These are phyloP conservation scores for Pascua guehoae DNA, from an alignment of 1,284 basidiomycete genomes.

Conservation along the genomic window DNA sequence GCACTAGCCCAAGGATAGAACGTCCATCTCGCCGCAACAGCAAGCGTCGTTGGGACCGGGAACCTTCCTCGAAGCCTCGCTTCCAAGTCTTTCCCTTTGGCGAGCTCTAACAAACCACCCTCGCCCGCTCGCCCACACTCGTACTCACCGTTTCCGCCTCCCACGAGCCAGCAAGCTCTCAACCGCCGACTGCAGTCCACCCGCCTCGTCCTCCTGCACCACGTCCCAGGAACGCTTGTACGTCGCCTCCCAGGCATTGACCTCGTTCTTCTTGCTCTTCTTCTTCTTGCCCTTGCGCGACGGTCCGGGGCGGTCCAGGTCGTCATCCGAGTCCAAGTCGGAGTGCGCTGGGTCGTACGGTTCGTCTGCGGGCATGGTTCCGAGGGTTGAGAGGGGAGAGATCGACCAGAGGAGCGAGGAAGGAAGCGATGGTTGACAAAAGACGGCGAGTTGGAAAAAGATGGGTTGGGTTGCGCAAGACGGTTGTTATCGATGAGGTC, in stretches of 20 bases:
- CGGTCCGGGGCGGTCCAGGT: conserved; percentile 24
- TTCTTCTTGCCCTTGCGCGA: conserved; percentile 6
- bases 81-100: too few species aligned
- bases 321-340: conserved; percentile 20
- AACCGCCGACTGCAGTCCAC: conserved; percentile 84
- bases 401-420: too few species aligned
- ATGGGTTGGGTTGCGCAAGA: too few species aligned
- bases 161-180: conserved; percentile 81
- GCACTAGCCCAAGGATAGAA: neutral
- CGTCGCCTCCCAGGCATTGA: conserved; percentile 91
- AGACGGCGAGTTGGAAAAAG: too few species aligned
- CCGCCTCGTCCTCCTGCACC: conserved; percentile 90
- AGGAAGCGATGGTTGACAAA: neutral
- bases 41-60: too few species aligned
- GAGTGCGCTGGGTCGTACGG: conserved; percentile 16
- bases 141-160: conserved; percentile 70
- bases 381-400: too few species aligned
- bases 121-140: neutral
- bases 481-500: too few species aligned
- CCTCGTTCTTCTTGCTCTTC: conserved; percentile 27
- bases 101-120: conserved; percentile 53
- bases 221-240: conserved; percentile 95
- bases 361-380: conserved; percentile 15
- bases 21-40: neutral
- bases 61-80: too few species aligned